Evolutionary conservation across 345 rosid genomes (phyloP).

Genomic region (Ceriops zippeliana): DNA sequence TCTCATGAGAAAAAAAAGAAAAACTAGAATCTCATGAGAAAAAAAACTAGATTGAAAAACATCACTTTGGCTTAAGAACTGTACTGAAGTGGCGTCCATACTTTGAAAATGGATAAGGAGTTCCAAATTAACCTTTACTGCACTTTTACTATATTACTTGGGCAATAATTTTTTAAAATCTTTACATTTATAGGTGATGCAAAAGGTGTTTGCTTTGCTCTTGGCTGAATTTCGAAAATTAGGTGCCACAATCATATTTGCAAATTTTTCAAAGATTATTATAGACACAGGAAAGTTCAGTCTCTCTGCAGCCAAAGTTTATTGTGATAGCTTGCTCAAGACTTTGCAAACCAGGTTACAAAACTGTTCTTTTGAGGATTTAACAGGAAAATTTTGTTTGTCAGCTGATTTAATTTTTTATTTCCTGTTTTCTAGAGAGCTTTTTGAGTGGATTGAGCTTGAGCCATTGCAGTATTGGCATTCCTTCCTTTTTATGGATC

Average conservation of each 20-base stretch:
- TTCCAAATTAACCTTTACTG: conserved; percentile 4
- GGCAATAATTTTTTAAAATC: conserved; percentile 11
- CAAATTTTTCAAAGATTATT: conserved; percentile 80
- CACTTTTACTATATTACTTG: neutral
- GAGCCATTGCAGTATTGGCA: conserved; percentile 84
- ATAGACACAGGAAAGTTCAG: conserved; percentile 81
- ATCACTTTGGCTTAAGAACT: too few relatives aligned
- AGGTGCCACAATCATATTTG: conserved; percentile 86
- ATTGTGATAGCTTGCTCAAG: conserved; percentile 81
- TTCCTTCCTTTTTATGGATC: conserved; percentile 93
- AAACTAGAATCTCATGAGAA: too few relatives aligned
- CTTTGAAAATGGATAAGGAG: too few relatives aligned
- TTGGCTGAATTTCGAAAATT: conserved; percentile 90
- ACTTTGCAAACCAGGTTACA: conserved; percentile 66
- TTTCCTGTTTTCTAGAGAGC: conserved; percentile 50
- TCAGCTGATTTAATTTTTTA: conserved; percentile 15
- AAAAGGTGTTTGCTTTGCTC: conserved; percentile 89
- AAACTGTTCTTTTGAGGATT: conserved; percentile 19
- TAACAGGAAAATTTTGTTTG: conserved; percentile 1
- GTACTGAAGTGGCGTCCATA: too few relatives aligned
- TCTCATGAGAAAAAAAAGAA: too few relatives aligned
- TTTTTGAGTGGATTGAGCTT: conserved; percentile 84
- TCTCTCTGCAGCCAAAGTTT: conserved; percentile 70
- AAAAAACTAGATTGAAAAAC: too few relatives aligned
- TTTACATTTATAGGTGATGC: conserved; percentile 64